Evolutionary conservation across 2,329 filamentous ascomycete genomes (phyloP).

Genomic region (Lomentospora prolificans): DNA sequence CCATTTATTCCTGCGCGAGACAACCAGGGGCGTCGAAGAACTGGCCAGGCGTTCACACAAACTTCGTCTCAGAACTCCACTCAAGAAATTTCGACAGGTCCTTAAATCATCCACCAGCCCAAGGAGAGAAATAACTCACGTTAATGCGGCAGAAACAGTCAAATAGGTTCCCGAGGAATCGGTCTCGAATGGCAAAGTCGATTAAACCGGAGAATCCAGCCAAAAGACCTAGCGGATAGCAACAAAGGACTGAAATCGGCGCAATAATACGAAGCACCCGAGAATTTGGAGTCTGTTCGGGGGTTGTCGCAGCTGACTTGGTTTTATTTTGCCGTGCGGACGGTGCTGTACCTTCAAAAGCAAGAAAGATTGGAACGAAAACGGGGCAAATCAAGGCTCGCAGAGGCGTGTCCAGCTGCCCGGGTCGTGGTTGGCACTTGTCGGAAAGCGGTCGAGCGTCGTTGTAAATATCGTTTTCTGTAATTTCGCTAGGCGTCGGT

Average conservation of each 20-base stretch:
- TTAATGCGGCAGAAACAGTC: background rate
- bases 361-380: background rate
- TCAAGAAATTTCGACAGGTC: background rate
- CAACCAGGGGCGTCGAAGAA: no score
- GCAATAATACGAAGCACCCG: no score
- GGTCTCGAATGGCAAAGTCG: background rate
- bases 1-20: no score
- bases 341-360: background rate
- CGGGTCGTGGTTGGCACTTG: background rate
- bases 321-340: background rate
- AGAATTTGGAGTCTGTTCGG: background rate
- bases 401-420: slow-evolving; percentile 5
- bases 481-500: background rate
- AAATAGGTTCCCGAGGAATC: background rate
- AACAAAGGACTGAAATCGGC: no score
- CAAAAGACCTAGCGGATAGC: no score
- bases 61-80: no score
- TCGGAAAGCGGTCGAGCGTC: background rate
- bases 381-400: background rate
- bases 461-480: background rate
- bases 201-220: background rate
- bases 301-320: background rate
- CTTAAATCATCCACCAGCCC: background rate
- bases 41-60: no score
- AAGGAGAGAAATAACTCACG: no score